Evolutionary conservation across 129 eudicot species (phyloP), one percentile per base, ranked within the genome.

Genomic region (Apium graveolens): DNA sequence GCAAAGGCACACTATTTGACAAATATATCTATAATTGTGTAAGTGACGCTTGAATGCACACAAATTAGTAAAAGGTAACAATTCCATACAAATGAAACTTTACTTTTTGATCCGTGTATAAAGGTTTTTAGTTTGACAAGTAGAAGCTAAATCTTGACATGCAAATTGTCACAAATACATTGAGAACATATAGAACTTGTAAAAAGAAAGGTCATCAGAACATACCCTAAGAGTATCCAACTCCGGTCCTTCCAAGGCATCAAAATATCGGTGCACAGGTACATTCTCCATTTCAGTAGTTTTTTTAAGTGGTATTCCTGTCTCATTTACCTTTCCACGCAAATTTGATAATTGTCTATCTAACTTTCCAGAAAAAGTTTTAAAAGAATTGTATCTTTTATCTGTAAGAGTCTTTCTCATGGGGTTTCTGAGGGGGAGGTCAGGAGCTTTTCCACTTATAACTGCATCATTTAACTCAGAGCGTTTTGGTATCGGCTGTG

Each of bases 211-310:
- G 48, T 29, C 8, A 68, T 8, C 16, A 2, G 51, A 78, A 77
- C 82, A 26, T 88, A 91, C 98, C 90, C 89, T 78, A 26, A 94
- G 89, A 8, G 93, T 88, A 75, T 94, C 98, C 86, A 94, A 74
- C 78, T 94, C 98, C 3, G 98, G 98, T 70, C 98, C 97, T 80
- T 89, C 86, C 83, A 94, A 81, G 38, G 98, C 98, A 80, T 88
- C 98, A 20, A 91, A 94, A 82, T 91, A 94, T 57, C 98, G 85
- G 29, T 89, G 90, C 9, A 80, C 98, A 24, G 95, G 90, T 72
- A 94, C 79, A 78, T 72, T 83, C 44, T 86, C 89, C 49, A 82
- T 62, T 42, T 85, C 89, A 18, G 26, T 41, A 63, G 48, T 86
- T 27, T 65, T 81, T 18, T 72, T 81, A 53, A 80, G 46, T 71